A percentile compares a stretch with the other conserved stretches of the same genome.
phyloP scores from a whole-genome alignment of 31 red algal genomes.

The Odonthalia washingtoniensis region DNA sequence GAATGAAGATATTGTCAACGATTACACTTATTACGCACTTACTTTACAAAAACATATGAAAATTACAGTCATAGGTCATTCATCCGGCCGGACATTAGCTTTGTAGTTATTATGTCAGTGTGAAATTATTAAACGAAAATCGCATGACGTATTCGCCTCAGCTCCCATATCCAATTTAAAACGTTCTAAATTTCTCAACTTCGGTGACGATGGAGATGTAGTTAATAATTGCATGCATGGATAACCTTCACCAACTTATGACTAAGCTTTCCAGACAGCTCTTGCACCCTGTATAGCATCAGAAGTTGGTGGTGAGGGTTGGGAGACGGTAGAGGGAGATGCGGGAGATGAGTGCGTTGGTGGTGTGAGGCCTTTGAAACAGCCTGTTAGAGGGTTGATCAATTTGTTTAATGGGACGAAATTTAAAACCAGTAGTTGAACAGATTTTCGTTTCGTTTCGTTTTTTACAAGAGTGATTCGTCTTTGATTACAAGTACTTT shows the following conservation, averaged over 20 bases:
- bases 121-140: not conserved
- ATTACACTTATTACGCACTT: slow-evolving; percentile 2
- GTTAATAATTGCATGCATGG: slow-evolving; percentile 65
- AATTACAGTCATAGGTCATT: slow-evolving; percentile 59
- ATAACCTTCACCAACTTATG: slow-evolving; percentile 26
- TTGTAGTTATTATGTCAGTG: slow-evolving; percentile 59
- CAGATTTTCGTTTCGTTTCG: no score
- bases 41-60: not conserved
- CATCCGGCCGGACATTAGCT: slow-evolving; percentile 67
- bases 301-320: not conserved
- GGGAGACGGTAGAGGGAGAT: no score
- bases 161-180: slow-evolving; percentile 68
- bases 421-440: no score
- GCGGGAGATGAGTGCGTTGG: no score
- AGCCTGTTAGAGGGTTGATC: no score
- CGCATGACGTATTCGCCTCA: slow-evolving; percentile 31
- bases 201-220: slow-evolving; percentile 73
- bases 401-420: no score
- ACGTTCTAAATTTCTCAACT: slow-evolving; percentile 30
- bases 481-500: no score
- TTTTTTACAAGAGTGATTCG: no score
- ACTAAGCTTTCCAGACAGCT: slow-evolving; percentile 43
- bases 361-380: no score
- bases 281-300: slow-evolving; percentile 12
- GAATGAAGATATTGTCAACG: slow-evolving; percentile 56